Conservation (phyloP, 1,139 yeast genomes). For the Candida mesenterica region DNA sequence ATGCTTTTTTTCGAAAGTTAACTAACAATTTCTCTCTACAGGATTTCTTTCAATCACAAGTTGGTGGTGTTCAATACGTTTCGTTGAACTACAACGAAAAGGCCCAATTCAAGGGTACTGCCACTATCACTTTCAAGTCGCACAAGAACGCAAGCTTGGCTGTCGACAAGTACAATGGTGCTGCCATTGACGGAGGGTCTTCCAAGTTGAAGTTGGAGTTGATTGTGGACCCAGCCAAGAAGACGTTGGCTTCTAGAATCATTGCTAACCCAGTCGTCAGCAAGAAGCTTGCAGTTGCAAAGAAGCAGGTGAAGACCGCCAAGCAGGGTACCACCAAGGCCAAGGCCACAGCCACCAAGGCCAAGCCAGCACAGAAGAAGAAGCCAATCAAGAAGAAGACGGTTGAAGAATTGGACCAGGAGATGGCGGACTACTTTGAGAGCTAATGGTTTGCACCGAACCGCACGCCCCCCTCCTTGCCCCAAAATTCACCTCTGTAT, state of each 20-base stretch:
- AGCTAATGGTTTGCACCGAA: neutral
- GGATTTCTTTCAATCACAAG: slow-evolving; percentile 87
- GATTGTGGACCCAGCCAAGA: slow-evolving; percentile 79
- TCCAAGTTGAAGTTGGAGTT: slow-evolving; percentile 78
- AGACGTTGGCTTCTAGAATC: slow-evolving; percentile 74
- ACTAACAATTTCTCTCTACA: slow-evolving; percentile 33
- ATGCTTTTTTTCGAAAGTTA: slow-evolving; percentile 2
- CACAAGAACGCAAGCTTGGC: slow-evolving; percentile 69
- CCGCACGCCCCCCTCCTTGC: too few relatives aligned
- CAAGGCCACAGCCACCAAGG: slow-evolving; percentile 20
- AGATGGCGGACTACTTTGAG: slow-evolving; percentile 84
- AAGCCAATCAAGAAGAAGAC: slow-evolving; percentile 55
- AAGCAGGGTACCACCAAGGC: slow-evolving; percentile 11
- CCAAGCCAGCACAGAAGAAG: slow-evolving; percentile 17
- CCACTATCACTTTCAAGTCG: slow-evolving; percentile 74
- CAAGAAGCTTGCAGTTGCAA: slow-evolving; percentile 25
- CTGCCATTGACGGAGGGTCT: slow-evolving; percentile 89
- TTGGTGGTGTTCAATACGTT: slow-evolving; percentile 80
- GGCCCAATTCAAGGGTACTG: slow-evolving; percentile 91
- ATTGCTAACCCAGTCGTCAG: slow-evolving; percentile 41
- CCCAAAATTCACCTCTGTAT: too few relatives aligned
- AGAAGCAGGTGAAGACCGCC: slow-evolving; percentile 19
- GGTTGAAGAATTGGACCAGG: slow-evolving; percentile 87
- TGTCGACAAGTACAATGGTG: slow-evolving; percentile 83
- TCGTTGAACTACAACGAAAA: slow-evolving; percentile 78